These are phyloP conservation scores for Ceratocystiopsis brevicomis DNA, from an alignment of 2,329 filamentous ascomycete species.

Conservation along the genomic window DNA sequence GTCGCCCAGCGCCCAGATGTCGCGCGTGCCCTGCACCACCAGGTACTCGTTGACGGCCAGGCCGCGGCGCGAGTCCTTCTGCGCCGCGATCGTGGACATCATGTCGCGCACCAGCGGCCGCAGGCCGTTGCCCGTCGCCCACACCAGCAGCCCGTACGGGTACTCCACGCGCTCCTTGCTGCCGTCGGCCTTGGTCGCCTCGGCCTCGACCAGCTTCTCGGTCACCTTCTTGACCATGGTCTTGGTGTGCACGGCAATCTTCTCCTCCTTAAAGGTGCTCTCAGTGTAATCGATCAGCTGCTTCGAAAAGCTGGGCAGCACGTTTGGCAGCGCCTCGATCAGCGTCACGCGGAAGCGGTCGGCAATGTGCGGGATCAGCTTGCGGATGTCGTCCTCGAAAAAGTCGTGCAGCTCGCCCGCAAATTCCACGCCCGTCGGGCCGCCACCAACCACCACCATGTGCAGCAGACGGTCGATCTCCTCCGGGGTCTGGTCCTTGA, in stretches of 20 bases:
- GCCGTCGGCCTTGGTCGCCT: conserved; percentile 64
- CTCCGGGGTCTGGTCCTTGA: conserved; percentile 82
- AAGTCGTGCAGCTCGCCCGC: conserved; percentile 97
- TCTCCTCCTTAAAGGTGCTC: conserved; percentile 96
- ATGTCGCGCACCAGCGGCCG: conserved; percentile 80
- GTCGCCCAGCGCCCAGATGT: conserved; percentile 96
- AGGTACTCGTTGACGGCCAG: conserved; percentile 97
- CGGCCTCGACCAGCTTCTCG: conserved; percentile 80
- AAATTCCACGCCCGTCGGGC: conserved; percentile 94
- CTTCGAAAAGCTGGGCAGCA: conserved; percentile 96
- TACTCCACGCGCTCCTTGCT: conserved; percentile 65
- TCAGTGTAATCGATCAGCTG: conserved; percentile 98
- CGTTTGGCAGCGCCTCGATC: conserved; percentile 90
- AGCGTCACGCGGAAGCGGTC: conserved; percentile 94
- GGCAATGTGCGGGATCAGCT: conserved; percentile 90
- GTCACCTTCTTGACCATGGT: conserved; percentile 98
- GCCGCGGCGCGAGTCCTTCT: conserved; percentile 86
- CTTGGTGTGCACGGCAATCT: conserved; percentile 93
- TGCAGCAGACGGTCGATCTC: conserved; percentile 89
- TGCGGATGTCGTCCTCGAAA: conserved; percentile 94
- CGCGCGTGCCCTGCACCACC: conserved; percentile 88
- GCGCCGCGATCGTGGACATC: conserved; percentile 78
- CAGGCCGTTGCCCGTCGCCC: conserved; percentile 93
- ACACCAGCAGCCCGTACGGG: conserved; percentile 89
- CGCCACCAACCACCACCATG: conserved; percentile 92